These are phyloP conservation scores for Fallopia convolvulus DNA, from an alignment of 148 eudicot species.

Conservation along the genomic window DNA sequence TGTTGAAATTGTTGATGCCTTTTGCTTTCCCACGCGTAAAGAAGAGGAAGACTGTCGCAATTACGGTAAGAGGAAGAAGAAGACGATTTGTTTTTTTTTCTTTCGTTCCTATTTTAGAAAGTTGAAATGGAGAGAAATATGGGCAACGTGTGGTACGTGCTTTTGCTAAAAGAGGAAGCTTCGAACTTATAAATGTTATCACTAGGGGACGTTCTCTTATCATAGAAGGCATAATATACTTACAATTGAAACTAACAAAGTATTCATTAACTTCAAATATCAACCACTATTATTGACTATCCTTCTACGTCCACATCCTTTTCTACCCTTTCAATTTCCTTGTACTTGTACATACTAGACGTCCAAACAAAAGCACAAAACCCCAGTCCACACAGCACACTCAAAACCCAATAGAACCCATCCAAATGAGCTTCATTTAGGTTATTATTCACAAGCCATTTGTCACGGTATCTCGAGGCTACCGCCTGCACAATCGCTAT, in stretches of 20 bases:
- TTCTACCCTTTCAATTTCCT: not conserved
- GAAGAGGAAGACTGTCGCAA: not conserved
- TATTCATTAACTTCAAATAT: not conserved
- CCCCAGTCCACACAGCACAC: constrained; percentile 16
- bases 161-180: too few relatives aligned
- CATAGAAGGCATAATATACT: too few relatives aligned
- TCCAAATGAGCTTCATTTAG: constrained; percentile 47
- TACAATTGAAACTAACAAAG: not conserved
- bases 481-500: constrained; percentile 27
- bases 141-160: not conserved
- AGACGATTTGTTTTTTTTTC: not conserved
- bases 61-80: not conserved
- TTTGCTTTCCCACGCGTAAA: not conserved
- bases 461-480: constrained; percentile 24
- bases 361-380: constrained; percentile 7
- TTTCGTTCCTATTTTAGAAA: not conserved
- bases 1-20: too few relatives aligned
- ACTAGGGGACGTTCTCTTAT: too few relatives aligned
- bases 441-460: constrained; percentile 54
- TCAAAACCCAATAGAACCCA: constrained; percentile 65
- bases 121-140: not conserved
- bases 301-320: not conserved
- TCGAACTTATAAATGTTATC: too few relatives aligned
- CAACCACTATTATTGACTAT: not conserved
- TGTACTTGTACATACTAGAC: not conserved